Base-by-base conservation (phyloP, 257 asterid species). In the Jacaranda copaia region DNA sequence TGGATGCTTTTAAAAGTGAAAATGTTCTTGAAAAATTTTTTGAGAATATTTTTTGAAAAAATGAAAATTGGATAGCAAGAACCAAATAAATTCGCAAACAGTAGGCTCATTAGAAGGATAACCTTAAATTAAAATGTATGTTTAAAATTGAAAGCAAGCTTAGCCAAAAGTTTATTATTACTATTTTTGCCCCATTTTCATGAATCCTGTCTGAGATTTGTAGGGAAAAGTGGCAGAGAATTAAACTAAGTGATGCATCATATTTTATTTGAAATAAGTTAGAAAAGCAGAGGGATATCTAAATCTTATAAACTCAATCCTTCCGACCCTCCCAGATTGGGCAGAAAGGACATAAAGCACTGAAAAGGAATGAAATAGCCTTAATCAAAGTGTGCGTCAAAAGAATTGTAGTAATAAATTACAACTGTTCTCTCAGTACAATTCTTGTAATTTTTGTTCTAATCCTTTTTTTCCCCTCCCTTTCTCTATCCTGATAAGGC, bases 151-250 rank as follows among this genome's bases (percentile, higher is more conserved):
- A 70, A 51, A 35, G 48, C 32, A 70, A 49, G 16, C 63, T 36
- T 38, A 48, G 74, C 14, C 16, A 12, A 25, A 25, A 25, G 32
- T 4, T n/a, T n/a, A 53, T 45, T 8, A 15, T n/a, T 8, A 70
- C 52, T 11, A 25, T 25, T 70, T 32, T 70, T 32, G 32, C 51
- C 46, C 15, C 75, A 51, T 70, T 70, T 70, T 69, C 46, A 69
- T 32, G 74, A 49, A 49, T 48, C 43, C 42, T 13, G 62, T 70
- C 32, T 15, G 63, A 52, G 61, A 32, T 15, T 66, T 11, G n/a
- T 13, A n/a, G 18, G 65, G 49, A 55, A 13, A 39, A 36, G 36
- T 52, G 63, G 62, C 49, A 52, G 16, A 52, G 49, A 56, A 71
- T 36, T 48, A 32, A 32, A 68, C 5, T 42, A 51, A 62, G 62